Conservation (phyloP, 2,329 filamentous ascomycete species). For the Aschersonia sp. region DNA sequence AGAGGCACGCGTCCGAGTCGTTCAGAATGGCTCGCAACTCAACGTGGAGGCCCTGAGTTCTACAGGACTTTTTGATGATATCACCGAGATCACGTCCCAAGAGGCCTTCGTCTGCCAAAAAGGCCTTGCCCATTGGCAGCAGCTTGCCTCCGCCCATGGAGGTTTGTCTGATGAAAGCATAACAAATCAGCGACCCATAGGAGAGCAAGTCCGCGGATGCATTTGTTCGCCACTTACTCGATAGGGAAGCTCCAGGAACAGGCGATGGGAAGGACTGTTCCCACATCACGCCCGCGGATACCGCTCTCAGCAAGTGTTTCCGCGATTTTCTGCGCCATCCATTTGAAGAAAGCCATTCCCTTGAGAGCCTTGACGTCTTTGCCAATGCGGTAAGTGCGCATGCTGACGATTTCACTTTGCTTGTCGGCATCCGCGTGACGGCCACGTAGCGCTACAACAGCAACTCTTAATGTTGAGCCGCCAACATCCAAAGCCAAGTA, state of each 20-base stretch:
- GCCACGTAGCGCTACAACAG: constrained; percentile 44
- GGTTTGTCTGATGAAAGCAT: constrained; percentile 38
- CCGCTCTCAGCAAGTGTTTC: constrained; percentile 36
- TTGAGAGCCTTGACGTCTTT: constrained; percentile 39
- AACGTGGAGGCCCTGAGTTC: constrained; percentile 33
- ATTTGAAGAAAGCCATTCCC: constrained; percentile 50
- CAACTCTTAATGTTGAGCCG: constrained; percentile 52
- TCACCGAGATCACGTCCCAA: constrained; percentile 45
- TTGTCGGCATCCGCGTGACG: constrained; percentile 19
- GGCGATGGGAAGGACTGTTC: constrained; percentile 39
- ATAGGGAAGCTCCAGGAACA: constrained; percentile 59
- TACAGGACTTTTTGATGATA: constrained; percentile 41
- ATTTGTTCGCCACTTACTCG: constrained; percentile 34
- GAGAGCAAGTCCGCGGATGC: neutral
- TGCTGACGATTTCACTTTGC: constrained; percentile 37
- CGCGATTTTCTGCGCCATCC: constrained; percentile 48
- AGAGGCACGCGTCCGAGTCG: constrained; percentile 51
- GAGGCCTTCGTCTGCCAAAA: constrained; percentile 42
- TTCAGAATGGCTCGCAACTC: constrained; percentile 49
- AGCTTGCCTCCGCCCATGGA: constrained; percentile 45
- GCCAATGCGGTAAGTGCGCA: constrained; percentile 41
- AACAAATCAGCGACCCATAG: too few relatives aligned
- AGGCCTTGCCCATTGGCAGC: constrained; percentile 51
- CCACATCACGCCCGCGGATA: constrained; percentile 19
- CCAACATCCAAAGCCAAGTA: constrained; percentile 55